Evolutionary conservation across 169 alveolate genomes (phyloP).

Genomic region (Eimeria tenella): DNA sequence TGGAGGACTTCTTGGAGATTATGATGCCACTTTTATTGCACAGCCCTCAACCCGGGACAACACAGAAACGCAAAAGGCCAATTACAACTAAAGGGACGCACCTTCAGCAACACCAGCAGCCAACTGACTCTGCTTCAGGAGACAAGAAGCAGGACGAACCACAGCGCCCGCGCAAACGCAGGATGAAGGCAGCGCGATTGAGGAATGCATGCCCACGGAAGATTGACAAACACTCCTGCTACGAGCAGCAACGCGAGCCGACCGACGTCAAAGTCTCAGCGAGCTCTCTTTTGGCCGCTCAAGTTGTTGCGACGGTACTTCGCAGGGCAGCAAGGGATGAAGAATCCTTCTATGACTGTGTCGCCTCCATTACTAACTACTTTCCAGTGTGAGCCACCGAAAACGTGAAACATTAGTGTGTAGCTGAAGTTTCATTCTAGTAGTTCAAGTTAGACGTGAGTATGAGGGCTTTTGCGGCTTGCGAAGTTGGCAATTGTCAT

Average conservation of each 20-base stretch:
- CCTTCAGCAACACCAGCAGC: not conserved
- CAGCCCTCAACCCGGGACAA: not conserved
- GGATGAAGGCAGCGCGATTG: not conserved
- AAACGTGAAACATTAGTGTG: too few relatives aligned
- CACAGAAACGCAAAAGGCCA: constrained; percentile 34
- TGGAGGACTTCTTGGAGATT: constrained; percentile 61
- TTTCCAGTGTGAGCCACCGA: not conserved
- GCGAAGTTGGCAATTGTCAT: too few relatives aligned
- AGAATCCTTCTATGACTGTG: constrained; percentile 39
- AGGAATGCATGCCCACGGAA: not conserved
- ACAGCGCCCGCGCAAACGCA: constrained; percentile 53
- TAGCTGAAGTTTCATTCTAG: too few relatives aligned
- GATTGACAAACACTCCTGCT: not conserved
- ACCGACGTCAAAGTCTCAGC: not conserved
- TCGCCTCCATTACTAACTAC: constrained; percentile 10
- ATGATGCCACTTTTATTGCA: constrained; percentile 54
- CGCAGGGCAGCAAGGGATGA: constrained; percentile 32
- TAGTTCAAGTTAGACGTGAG: too few relatives aligned
- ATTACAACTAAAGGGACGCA: not conserved
- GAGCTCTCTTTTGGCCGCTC: constrained; percentile 50
- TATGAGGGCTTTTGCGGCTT: too few relatives aligned
- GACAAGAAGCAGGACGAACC: not conserved
- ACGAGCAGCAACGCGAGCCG: not conserved
- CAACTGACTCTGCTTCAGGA: not conserved
- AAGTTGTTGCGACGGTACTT: constrained; percentile 54